Percentiles rank a stretch among this genome's conserved stretches.
Conservation (phyloP, 768 basidiomycete species). For the Cyclocybe cylindracea region DNA sequence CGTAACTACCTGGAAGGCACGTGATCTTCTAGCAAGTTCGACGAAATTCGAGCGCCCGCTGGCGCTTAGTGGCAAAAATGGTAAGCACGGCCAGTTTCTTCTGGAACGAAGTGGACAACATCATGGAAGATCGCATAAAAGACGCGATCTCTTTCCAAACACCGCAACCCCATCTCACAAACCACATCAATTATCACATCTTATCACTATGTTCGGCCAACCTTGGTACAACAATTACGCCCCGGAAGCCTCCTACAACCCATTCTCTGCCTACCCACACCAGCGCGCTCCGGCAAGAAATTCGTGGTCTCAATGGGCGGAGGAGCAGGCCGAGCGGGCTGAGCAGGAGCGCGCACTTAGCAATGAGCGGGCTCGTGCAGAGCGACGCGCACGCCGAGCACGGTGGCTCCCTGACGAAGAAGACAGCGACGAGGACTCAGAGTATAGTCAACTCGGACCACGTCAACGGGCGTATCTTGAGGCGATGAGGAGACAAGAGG, state of each 20-base stretch:
- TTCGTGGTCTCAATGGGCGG: constrained; percentile 10
- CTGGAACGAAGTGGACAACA: constrained; percentile 19
- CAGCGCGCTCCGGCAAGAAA: not conserved
- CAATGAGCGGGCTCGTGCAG: constrained; percentile 27
- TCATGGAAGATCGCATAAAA: constrained; percentile 12
- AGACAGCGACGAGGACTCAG: constrained; percentile 29
- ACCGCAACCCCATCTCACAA: constrained; percentile 1
- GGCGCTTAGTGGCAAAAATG: too few species aligned
- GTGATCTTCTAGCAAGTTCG: too few species aligned
- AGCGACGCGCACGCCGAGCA: constrained; percentile 34
- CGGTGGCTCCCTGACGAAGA: constrained; percentile 44
- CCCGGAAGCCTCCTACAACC: constrained; percentile 23
- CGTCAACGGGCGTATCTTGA: constrained; percentile 35
- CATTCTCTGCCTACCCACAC: constrained; percentile 26
- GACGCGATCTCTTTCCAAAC: not conserved
- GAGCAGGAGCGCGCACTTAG: constrained; percentile 19
- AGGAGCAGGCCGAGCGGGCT: constrained; percentile 2
- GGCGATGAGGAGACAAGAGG: constrained; percentile 27
- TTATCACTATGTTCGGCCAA: constrained; percentile 23
- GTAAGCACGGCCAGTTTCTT: not conserved
- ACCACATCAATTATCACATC: not conserved
- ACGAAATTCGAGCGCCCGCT: too few species aligned
- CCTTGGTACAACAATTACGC: constrained; percentile 23
- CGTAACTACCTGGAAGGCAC: too few species aligned
- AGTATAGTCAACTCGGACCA: constrained; percentile 24